Evolutionary conservation across 148 eudicot species (phyloP), one percentile per base, ranked within the genome.

Genomic region (Nepenthes gracilis): DNA sequence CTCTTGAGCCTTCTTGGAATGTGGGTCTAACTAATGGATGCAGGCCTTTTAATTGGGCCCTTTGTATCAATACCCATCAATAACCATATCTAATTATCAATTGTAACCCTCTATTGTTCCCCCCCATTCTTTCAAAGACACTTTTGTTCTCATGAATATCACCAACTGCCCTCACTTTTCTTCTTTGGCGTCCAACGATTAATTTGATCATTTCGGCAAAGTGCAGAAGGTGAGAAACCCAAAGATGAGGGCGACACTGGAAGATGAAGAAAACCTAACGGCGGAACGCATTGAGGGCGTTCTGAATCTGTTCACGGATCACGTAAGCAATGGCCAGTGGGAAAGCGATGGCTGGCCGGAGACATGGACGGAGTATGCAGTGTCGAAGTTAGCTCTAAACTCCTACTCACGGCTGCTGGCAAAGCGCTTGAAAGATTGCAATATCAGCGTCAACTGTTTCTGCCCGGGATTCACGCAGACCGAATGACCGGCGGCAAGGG

Each of bases 391-490:
- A 1, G 98, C 96, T 0, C 63, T 93, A 2, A 93, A 88, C 52
- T 86, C 98, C 0, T 84, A 88, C 60, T 75, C 98, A 9, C 78
- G 73, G 71, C 60, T 88, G n/a, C 60, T 93, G 71, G 90, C 98
- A 1, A 79, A 57, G 64, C 74, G 74, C 23, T 60, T 77, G 36
- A 56, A 73, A 36, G 82, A 70, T 1, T 9, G 37, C 1, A 77
- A 76, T 47, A 69, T 88, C 9, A 74, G 68, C 12, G 96, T 93
- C 1, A 88, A 93, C 64, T 85, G 98, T 55, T 88, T 73, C 51
- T 93, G 98, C 57, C 98, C 98, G 0, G 98, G 98, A 4, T 86
- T 84, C 36, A 93, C 98, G 33, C 85, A 77, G 36, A 93, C 96
- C 8, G 80, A 1, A 93, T 93, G 98, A 93, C 98, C 2, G 80